Evolutionary conservation across 75 land plant species (phyloP).

Genomic region (Picea sitchensis): DNA sequence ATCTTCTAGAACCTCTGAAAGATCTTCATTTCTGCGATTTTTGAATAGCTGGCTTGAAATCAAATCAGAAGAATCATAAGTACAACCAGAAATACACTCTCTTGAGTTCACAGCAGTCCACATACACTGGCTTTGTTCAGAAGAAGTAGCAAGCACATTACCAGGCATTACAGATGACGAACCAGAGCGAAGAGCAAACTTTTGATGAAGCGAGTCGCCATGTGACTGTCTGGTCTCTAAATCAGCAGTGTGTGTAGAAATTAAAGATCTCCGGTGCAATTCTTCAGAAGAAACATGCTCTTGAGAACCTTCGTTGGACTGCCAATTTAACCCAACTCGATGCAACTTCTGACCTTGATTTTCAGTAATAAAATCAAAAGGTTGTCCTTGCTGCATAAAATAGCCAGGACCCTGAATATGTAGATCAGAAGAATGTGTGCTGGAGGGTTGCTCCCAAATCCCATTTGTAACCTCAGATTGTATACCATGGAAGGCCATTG

Average conservation of each 20-base stretch:
- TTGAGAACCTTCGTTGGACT: background rate
- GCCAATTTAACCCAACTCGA: background rate
- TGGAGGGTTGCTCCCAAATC: background rate
- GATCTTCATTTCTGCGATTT: slow-evolving; percentile 1
- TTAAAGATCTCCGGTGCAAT: background rate
- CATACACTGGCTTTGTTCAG: slow-evolving; percentile 16
- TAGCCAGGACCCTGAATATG: background rate
- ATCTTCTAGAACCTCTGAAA: slow-evolving; percentile 4
- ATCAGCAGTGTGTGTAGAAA: background rate
- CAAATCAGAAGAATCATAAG: background rate
- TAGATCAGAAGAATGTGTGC: background rate
- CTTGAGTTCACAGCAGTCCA: slow-evolving; percentile 5
- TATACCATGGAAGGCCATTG: background rate
- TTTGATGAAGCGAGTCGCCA: background rate
- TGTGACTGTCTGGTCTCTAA: background rate
- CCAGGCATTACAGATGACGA: background rate
- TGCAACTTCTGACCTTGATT: background rate
- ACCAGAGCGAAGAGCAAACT: slow-evolving; percentile 6
- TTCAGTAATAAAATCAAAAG: slow-evolving; percentile 2
- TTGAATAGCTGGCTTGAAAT: slow-evolving; percentile 3
- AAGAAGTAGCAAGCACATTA: slow-evolving; percentile 7
- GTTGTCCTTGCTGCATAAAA: slow-evolving; percentile 8
- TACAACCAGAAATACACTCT: background rate
- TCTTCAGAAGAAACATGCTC: background rate
- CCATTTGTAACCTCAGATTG: background rate